Conservation (phyloP, 208 protist genomes). For the Phytomonas sp. region DNA sequence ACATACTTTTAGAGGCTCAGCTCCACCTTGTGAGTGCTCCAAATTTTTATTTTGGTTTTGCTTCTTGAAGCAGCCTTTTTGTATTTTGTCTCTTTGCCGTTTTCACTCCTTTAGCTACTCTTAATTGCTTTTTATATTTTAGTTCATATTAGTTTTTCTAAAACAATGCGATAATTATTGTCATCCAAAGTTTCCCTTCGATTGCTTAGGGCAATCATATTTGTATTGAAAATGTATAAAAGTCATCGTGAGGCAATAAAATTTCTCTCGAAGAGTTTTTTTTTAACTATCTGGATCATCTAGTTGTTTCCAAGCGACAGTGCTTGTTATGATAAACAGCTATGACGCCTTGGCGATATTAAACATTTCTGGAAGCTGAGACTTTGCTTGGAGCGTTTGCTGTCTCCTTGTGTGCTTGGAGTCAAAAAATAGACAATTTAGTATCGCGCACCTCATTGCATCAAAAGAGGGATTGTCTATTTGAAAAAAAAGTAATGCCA, state of each 20-base stretch:
- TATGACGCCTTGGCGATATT: background rate
- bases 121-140: background rate
- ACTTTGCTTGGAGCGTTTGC: background rate
- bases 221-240: background rate
- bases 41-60: background rate
- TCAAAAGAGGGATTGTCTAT: background rate
- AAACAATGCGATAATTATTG: background rate
- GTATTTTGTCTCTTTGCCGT: background rate
- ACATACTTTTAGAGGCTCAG: background rate
- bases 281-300: background rate
- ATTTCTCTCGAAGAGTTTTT: background rate
- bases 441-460: background rate
- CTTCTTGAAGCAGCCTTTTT: background rate
- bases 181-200: background rate
- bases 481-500: background rate
- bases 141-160: background rate
- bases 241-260: background rate
- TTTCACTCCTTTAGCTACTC: background rate
- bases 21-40: background rate
- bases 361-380: background rate
- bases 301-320: background rate
- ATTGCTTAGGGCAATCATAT: background rate
- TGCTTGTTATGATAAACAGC: background rate
- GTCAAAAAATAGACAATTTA: background rate
- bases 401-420: background rate